These are phyloP conservation scores for Hypoxylon sp. DNA, from an alignment of 2,329 filamentous ascomycete species.

Conservation along the genomic window DNA sequence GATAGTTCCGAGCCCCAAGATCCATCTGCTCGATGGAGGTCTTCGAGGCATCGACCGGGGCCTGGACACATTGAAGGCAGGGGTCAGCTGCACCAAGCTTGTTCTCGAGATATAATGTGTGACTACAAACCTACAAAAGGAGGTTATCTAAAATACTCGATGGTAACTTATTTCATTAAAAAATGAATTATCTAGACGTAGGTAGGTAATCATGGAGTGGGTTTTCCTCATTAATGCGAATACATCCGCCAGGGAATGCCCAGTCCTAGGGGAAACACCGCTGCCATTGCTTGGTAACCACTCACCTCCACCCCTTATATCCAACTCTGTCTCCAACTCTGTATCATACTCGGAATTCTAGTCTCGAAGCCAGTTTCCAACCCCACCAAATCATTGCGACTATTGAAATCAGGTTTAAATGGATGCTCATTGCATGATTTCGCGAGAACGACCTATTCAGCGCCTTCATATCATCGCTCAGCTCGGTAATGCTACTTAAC, in stretches of 20 bases:
- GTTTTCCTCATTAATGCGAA: background rate
- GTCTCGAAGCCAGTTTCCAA: constrained; percentile 48
- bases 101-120: constrained; percentile 56
- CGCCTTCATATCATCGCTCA: constrained; percentile 49
- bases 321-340: background rate
- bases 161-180: background rate
- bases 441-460: constrained; percentile 55
- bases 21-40: constrained; percentile 57
- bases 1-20: constrained; percentile 59
- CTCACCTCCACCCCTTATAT: background rate
- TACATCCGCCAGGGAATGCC: background rate
- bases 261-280: background rate
- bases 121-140: background rate
- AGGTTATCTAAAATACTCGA: background rate
- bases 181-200: background rate
- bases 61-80: constrained; percentile 55
- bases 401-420: constrained; percentile 59
- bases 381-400: constrained; percentile 54
- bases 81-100: constrained; percentile 62
- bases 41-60: constrained; percentile 57
- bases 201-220: background rate
- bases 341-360: constrained; percentile 38
- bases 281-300: background rate
- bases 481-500: constrained; percentile 16
- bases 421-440: constrained; percentile 61